A percentile compares a stretch with the other conserved stretches of the same genome.
Conservation (phyloP, 345 rosid species). For the Gossypium australe region DNA sequence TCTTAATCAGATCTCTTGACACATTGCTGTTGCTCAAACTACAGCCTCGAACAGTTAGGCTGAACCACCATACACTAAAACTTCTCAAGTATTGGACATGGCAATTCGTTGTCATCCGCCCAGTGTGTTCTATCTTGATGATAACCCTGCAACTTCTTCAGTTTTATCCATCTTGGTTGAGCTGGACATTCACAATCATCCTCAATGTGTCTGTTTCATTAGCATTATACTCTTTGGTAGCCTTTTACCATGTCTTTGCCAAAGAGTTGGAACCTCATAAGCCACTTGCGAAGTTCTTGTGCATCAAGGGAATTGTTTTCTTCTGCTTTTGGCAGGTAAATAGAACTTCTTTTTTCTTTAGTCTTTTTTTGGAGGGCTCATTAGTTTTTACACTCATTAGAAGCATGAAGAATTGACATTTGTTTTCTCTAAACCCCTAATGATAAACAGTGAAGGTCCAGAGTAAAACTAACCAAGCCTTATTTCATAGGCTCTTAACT, state of each 20-base stretch:
- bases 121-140: constrained; percentile 82
- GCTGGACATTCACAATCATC: constrained; percentile 89
- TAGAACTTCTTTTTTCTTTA: neutral
- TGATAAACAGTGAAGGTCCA: neutral
- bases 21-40: constrained; percentile 14
- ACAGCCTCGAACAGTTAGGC: constrained; percentile 72
- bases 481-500: neutral
- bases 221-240: constrained; percentile 79
- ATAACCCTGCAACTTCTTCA: constrained; percentile 61
- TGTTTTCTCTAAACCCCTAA: neutral
- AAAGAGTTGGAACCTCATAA: constrained; percentile 88
- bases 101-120: constrained; percentile 89
- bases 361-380: neutral
- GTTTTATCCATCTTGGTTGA: constrained; percentile 82
- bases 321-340: constrained; percentile 99
- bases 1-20: neutral
- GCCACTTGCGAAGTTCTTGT: constrained; percentile 93
- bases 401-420: neutral
- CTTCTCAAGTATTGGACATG: constrained; percentile 94
- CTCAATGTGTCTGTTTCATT: constrained; percentile 83
- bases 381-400: neutral
- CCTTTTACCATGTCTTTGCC: constrained; percentile 90
- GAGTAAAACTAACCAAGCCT: neutral
- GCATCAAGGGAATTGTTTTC: constrained; percentile 98
- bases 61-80: constrained; percentile 63